These are phyloP conservation scores for Exsudoporus floridanus DNA, from an alignment of 1,284 basidiomycete species.

Conservation along the genomic window DNA sequence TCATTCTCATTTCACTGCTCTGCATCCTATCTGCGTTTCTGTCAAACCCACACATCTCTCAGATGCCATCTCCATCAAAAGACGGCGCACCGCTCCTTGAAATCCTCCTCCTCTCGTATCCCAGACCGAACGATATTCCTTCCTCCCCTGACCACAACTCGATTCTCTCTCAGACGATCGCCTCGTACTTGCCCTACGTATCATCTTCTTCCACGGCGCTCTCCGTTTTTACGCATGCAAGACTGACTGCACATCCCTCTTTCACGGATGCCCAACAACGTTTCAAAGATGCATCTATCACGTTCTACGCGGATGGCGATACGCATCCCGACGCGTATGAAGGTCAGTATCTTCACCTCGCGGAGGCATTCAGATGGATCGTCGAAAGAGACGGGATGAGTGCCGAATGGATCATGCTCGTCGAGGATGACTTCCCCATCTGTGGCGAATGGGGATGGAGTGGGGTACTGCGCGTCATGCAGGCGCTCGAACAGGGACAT, in stretches of 20 bases:
- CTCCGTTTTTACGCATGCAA: slow-evolving; percentile 42
- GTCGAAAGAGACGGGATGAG: slow-evolving; percentile 7
- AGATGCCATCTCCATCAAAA: slow-evolving; percentile 16
- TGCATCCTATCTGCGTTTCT: slow-evolving; percentile 6
- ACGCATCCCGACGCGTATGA: slow-evolving; percentile 29
- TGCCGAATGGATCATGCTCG: slow-evolving; percentile 43
- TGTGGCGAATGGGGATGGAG: slow-evolving; percentile 38
- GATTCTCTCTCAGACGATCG: slow-evolving; percentile 38
- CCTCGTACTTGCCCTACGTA: slow-evolving; percentile 38
- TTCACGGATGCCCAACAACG: slow-evolving; percentile 30
- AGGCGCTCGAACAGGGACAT: slow-evolving; percentile 30
- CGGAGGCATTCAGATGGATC: slow-evolving; percentile 42
- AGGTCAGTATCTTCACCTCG: slow-evolving; percentile 42
- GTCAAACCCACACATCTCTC: not conserved
- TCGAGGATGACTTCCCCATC: slow-evolving; percentile 46
- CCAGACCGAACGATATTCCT: slow-evolving; percentile 33
- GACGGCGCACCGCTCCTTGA: slow-evolving; percentile 35
- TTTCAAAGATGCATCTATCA: slow-evolving; percentile 26
- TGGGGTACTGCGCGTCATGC: slow-evolving; percentile 36
- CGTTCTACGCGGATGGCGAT: slow-evolving; percentile 39
- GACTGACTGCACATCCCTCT: slow-evolving; percentile 26
- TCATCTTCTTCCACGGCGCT: slow-evolving; percentile 28
- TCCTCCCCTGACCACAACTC: slow-evolving; percentile 15
- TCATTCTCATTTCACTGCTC: slow-evolving; percentile 11
- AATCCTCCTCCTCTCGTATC: slow-evolving; percentile 40